phyloP scores from a whole-genome alignment of 2,329 filamentous ascomycete genomes.

The Verticillium isaacii region DNA sequence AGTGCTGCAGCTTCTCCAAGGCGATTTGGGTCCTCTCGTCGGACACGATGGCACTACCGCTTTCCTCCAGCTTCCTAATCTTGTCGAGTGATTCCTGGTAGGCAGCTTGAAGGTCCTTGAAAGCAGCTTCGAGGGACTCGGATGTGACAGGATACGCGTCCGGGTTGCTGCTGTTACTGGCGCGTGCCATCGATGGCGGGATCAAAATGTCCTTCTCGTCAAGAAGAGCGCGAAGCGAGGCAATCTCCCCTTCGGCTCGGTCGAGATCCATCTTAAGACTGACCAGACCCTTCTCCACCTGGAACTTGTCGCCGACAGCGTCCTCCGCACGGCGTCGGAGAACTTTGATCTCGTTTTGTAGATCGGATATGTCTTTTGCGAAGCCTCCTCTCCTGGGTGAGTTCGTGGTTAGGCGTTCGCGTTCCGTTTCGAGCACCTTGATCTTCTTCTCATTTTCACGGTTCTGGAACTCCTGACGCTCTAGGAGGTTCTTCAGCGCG shows the following conservation, averaged over 20 bases:
- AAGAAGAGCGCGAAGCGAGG: slow-evolving; percentile 72
- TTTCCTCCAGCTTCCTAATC: slow-evolving; percentile 59
- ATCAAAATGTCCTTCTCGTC: slow-evolving; percentile 78
- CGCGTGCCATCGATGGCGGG: slow-evolving; percentile 43
- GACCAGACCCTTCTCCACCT: slow-evolving; percentile 83
- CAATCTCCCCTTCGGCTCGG: slow-evolving; percentile 88
- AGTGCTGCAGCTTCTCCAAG: slow-evolving; percentile 61
- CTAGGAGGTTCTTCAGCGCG: slow-evolving; percentile 78
- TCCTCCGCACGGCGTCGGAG: slow-evolving; percentile 87
- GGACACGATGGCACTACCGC: slow-evolving; percentile 25
- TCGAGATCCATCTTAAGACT: slow-evolving; percentile 96
- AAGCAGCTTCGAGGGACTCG: slow-evolving; percentile 67
- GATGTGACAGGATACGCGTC: slow-evolving; percentile 43
- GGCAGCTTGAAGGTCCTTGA: slow-evolving; percentile 68
- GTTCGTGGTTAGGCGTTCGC: slow-evolving; percentile 64
- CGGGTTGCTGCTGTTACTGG: slow-evolving; percentile 16
- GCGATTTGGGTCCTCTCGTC: slow-evolving; percentile 59
- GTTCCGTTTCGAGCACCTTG: slow-evolving; percentile 69
- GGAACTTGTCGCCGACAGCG: slow-evolving; percentile 91
- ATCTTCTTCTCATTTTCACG: slow-evolving; percentile 81
- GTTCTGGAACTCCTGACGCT: slow-evolving; percentile 80
- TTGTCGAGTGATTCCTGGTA: slow-evolving; percentile 63
- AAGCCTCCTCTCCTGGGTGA: slow-evolving; percentile 75
- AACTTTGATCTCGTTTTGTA: slow-evolving; percentile 80
- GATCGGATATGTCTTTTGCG: slow-evolving; percentile 72